Base-by-base conservation (phyloP, 2,329 filamentous ascomycete species). In the Reticulascus tulasneorum region DNA sequence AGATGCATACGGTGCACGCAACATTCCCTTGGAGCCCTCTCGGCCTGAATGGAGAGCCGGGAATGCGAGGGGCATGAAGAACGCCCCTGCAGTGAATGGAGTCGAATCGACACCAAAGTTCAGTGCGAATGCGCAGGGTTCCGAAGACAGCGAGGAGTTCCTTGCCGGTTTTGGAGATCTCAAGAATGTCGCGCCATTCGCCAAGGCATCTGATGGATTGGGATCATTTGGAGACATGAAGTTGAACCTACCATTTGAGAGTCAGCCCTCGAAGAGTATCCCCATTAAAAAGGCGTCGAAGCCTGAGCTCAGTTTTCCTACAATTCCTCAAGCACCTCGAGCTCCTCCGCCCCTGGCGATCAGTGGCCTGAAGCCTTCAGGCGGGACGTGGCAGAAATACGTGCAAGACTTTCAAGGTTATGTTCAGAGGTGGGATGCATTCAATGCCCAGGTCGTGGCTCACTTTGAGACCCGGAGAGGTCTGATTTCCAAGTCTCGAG, bases 31-130 rank as follows among this genome's bases (percentile, higher is more conserved):
- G 10, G 77, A 80, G 47, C 77, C 77, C 0, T 70, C 73, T 3
- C 65, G 76, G 25, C 71, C 72, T 5, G 76, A 80, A 39, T 81
- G 77, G 77, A 63, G 76, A 29, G 63, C 74, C 4, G 75, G 75
- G 4, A 60, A 75, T 37, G 55, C 63, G 4, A 55, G 61, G 37
- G 55, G 51, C 1, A 35, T 46, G 23, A 51, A 47, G 17, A 39
- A 46, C 11, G 50, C 53, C n/a, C 30, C 44, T 4, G 43, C 42
- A 2, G 33, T 47, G 6, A 54, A 56, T 9, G 46, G 46, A 5
- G 46, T 42, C 10, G 40, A 41, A 20, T 24, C 29, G 7, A 31
- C 29, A 6, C 32, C 28, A 15, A 42, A 51, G 9, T 46, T 56
- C 33, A 58, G 55, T 22, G 52, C 51, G 21, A 67, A 67, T 40